Percentiles rank a stretch among this genome's conserved stretches.
phyloP scores from a whole-genome alignment of 768 basidiomycete genomes.

The Bullera alba region DNA sequence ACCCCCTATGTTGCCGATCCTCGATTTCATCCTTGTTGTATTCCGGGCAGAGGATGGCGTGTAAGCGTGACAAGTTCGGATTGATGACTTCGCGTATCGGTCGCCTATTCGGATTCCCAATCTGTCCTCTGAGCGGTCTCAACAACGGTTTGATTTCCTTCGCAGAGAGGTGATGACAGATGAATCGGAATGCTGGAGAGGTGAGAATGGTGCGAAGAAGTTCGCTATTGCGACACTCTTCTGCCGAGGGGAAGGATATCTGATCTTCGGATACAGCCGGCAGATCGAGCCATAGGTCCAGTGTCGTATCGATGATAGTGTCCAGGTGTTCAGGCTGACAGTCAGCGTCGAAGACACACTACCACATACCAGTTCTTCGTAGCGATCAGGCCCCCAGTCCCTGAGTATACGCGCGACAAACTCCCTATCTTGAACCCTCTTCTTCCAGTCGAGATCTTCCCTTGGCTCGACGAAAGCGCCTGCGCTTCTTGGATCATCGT shows the following conservation, averaged over 20 bases:
- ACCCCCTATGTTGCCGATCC: conserved; percentile 24
- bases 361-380: conserved; percentile 18
- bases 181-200: conserved; percentile 17
- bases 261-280: conserved; percentile 1
- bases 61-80: conserved; percentile 19
- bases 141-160: conserved; percentile 7
- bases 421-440: conserved; percentile 24
- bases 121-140: conserved; percentile 12
- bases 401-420: conserved; percentile 24
- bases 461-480: conserved; percentile 5
- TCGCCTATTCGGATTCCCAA: conserved; percentile 16
- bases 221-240: conserved; percentile 14
- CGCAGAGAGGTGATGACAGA: conserved; percentile 16
- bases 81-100: conserved; percentile 15
- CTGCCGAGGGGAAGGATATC: background rate
- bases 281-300: conserved; percentile 22
- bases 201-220: conserved; percentile 17
- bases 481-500: conserved; percentile 32
- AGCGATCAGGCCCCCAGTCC: conserved; percentile 17
- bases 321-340: conserved; percentile 22
- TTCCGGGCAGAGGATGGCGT: conserved; percentile 20
- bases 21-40: conserved; percentile 13
- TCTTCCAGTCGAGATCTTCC: conserved; percentile 25
- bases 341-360: background rate
- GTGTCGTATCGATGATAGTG: conserved; percentile 15